A percentile compares a stretch with the other conserved stretches of the same genome.
Conservation (phyloP, 495 filamentous ascomycete genomes). For the Staphylotrichum longicolle region DNA sequence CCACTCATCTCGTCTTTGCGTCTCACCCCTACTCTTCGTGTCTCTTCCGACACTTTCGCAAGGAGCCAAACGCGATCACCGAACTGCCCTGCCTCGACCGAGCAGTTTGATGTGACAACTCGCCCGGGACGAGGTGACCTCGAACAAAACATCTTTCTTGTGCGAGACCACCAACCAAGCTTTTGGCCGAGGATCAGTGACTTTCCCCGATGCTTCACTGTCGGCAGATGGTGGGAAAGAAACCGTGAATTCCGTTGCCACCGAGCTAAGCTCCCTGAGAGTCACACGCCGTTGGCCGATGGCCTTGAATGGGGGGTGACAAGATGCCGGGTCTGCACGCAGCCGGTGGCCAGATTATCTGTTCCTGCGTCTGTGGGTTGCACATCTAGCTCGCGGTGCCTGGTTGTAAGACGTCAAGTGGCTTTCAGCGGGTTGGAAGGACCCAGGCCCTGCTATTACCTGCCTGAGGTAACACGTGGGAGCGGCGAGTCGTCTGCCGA, state of each 20-base stretch:
- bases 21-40: too few relatives aligned
- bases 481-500: too few relatives aligned
- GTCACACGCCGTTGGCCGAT: background rate
- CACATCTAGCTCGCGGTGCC: conserved; percentile 1
- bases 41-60: too few relatives aligned
- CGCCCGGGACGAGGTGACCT: conserved; percentile 16
- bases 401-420: background rate
- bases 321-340: conserved; percentile 27
- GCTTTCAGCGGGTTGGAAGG: background rate
- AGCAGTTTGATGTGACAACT: conserved; percentile 15
- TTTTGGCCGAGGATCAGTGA: conserved; percentile 19
- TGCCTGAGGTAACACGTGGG: too few relatives aligned
- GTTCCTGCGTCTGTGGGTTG: conserved; percentile 13
- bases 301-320: conserved; percentile 22
- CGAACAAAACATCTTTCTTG: conserved; percentile 5
- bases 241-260: conserved; percentile 9
- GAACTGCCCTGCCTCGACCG: background rate
- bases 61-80: too few relatives aligned
- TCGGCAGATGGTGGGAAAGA: conserved; percentile 1
- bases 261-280: conserved; percentile 13
- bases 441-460: too few relatives aligned
- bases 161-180: conserved; percentile 14
- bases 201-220: background rate
- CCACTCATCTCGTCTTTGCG: too few relatives aligned
- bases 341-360: conserved; percentile 25